Percentiles rank a stretch among this genome's conserved stretches.
Evolutionary conservation across 306 rosid genomes (phyloP).

Genomic region (Pterocarpus macrocarpus): DNA sequence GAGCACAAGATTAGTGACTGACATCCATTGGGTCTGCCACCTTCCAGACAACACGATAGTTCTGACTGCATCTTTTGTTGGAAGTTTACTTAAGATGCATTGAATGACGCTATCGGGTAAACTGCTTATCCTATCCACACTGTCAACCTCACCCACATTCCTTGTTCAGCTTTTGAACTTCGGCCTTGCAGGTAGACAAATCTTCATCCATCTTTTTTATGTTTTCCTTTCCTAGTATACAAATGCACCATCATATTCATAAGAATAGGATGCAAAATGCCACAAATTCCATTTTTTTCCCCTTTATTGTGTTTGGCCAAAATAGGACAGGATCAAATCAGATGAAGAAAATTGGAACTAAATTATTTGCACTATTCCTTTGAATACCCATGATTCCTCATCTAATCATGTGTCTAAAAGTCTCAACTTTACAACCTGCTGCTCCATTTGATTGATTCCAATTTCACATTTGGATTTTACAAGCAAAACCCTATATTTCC

Average conservation of each 20-base stretch:
- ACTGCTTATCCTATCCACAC: not conserved
- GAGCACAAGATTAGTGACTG: not conserved
- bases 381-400: not conserved
- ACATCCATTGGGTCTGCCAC: conserved; percentile 41
- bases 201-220: conserved; percentile 18
- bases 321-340: conserved; percentile 4
- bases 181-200: not conserved
- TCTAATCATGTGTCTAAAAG: not conserved
- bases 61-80: conserved; percentile 40
- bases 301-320: not conserved
- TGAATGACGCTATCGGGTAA: conserved; percentile 29
- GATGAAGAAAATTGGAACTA: not conserved
- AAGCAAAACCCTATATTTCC: conserved; percentile 29
- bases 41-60: conserved; percentile 39
- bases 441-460: not conserved
- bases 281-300: not conserved
- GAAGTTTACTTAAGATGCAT: conserved; percentile 20
- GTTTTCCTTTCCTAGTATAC: conserved; percentile 4
- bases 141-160: not conserved
- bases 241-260: conserved; percentile 9
- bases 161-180: not conserved
- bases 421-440: not conserved
- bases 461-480: not conserved
- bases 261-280: not conserved
- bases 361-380: not conserved